Evolutionary conservation across 2,329 filamentous ascomycete genomes (phyloP).

Genomic region (Sporothrix pseudoabietina): DNA sequence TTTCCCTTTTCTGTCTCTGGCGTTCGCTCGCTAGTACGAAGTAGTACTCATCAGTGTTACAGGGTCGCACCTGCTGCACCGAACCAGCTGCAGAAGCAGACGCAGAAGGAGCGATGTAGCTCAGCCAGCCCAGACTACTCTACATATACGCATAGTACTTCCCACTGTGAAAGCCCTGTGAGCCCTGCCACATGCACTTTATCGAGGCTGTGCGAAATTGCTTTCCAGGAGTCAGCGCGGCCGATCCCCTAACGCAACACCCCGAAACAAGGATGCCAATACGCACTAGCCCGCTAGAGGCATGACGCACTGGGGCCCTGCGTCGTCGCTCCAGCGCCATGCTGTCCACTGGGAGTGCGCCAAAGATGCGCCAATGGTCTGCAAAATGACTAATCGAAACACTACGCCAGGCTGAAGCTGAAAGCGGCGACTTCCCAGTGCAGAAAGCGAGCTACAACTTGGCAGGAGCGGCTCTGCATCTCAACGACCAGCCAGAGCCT

Average conservation of each 20-base stretch:
- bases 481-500: background rate
- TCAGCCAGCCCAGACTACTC: background rate
- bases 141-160: too few relatives aligned
- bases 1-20: constrained; percentile 16
- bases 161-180: background rate
- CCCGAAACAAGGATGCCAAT: constrained; percentile 11
- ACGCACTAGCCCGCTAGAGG: background rate
- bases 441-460: background rate
- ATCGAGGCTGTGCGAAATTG: constrained; percentile 12
- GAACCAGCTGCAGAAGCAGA: background rate
- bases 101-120: background rate
- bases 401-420: constrained; percentile 9
- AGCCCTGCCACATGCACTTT: background rate
- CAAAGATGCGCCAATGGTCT: background rate
- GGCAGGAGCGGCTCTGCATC: background rate
- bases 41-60: background rate
- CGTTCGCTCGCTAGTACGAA: background rate
- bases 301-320: constrained; percentile 17
- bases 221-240: background rate
- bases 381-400: constrained; percentile 3
- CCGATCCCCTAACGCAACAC: background rate
- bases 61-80: background rate
- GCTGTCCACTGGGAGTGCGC: background rate
- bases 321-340: background rate
- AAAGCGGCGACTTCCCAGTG: background rate